phyloP scores from a whole-genome alignment of 805 yeast species.

The Saturnispora sekii region DNA sequence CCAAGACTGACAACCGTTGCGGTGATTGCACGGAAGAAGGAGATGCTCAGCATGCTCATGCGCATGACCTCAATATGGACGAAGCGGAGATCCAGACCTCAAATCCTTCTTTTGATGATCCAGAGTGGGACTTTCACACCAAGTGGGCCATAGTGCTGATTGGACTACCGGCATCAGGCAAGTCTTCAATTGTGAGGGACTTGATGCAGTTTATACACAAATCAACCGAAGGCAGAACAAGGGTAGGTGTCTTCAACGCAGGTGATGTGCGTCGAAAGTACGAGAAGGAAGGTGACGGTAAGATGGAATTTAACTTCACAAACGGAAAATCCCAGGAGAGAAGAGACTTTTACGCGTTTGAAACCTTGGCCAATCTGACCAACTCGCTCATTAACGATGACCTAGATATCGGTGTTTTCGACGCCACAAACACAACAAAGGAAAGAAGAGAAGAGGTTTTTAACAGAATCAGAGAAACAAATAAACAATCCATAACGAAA shows the following conservation, averaged over 20 bases:
- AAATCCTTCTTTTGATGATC: slow-evolving; percentile 3
- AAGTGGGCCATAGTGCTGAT: slow-evolving; percentile 38
- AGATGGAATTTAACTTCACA: slow-evolving; percentile 28
- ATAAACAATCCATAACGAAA: slow-evolving; percentile 32
- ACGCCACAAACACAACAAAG: slow-evolving; percentile 57
- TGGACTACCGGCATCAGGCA: slow-evolving; percentile 92
- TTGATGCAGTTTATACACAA: slow-evolving; percentile 18
- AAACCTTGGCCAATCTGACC: slow-evolving; percentile 70
- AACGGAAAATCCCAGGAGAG: slow-evolving; percentile 36
- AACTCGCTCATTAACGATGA: slow-evolving; percentile 63
- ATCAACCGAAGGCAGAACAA: slow-evolving; percentile 11
- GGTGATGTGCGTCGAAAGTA: slow-evolving; percentile 40
- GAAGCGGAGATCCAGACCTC: no score
- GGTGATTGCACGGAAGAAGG: no score
- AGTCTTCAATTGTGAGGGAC: slow-evolving; percentile 39
- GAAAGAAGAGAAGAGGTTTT: slow-evolving; percentile 48
- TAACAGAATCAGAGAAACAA: slow-evolving; percentile 42
- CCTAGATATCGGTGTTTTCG: slow-evolving; percentile 88
- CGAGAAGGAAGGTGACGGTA: slow-evolving; percentile 16
- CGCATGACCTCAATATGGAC: no score
- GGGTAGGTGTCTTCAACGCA: slow-evolving; percentile 36
- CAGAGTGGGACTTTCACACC: slow-evolving; percentile 10
- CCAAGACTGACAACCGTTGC: no score
- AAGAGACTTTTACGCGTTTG: slow-evolving; percentile 92
- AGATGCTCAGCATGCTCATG: no score